Evolutionary conservation across 371 early-diverging fungal species (phyloP).

Genomic region (Zychaea mexicana): DNA sequence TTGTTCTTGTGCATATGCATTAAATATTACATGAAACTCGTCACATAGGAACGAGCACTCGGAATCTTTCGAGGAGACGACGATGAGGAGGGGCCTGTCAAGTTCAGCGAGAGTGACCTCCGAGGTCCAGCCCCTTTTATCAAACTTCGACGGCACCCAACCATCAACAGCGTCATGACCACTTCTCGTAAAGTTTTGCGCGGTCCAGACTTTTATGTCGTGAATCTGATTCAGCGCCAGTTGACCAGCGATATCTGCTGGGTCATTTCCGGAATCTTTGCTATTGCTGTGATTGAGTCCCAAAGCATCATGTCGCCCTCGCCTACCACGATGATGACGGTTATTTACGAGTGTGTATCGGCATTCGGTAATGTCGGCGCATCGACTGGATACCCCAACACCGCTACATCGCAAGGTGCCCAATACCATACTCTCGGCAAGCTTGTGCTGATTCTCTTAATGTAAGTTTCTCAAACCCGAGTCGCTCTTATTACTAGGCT

Average conservation of each 20-base stretch:
- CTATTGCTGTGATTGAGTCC: slow-evolving; percentile 34
- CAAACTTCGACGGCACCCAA: slow-evolving; percentile 32
- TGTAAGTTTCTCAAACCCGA: no score
- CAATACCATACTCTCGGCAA: slow-evolving; percentile 46
- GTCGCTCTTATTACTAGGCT: no score
- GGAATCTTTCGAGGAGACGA: slow-evolving; percentile 43
- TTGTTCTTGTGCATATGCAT: no score
- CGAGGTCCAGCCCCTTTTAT: slow-evolving; percentile 26
- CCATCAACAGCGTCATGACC: slow-evolving; percentile 41
- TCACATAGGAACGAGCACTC: slow-evolving; percentile 43
- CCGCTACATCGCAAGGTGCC: slow-evolving; percentile 34
- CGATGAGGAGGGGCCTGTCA: slow-evolving; percentile 23
- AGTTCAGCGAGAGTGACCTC: slow-evolving; percentile 20
- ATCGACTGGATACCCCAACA: slow-evolving; percentile 40
- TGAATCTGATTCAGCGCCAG: slow-evolving; percentile 49
- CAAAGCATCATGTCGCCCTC: slow-evolving; percentile 33
- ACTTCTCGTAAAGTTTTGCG: slow-evolving; percentile 31
- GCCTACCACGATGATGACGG: slow-evolving; percentile 36
- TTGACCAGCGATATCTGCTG: slow-evolving; percentile 51
- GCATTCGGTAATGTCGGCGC: slow-evolving; percentile 53
- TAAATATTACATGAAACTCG: background rate
- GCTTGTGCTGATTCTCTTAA: slow-evolving; percentile 38
- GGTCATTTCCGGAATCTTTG: slow-evolving; percentile 44
- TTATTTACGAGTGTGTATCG: slow-evolving; percentile 54
- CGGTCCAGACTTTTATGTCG: slow-evolving; percentile 50